phyloP scores from a whole-genome alignment of 2,329 filamentous ascomycete genomes.

The Akanthomyces dipterigenus region DNA sequence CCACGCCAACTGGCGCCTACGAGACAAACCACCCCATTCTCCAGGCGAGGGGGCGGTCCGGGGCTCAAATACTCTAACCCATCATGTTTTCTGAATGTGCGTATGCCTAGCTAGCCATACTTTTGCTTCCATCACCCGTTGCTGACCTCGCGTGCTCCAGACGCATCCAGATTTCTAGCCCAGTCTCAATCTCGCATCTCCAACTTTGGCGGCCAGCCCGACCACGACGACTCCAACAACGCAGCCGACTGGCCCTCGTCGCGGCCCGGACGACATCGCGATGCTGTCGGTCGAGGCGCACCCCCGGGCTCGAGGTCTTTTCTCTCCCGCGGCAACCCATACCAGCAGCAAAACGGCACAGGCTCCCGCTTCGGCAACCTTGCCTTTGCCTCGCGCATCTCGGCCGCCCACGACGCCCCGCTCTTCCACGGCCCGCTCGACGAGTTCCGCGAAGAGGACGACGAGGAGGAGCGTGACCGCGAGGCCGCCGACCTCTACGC shows the following conservation, averaged over 20 bases:
- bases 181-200: constrained; percentile 92
- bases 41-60: constrained; percentile 5
- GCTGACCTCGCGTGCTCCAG: constrained; percentile 39
- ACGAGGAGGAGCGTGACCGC: constrained; percentile 81
- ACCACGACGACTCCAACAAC: constrained; percentile 28
- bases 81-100: constrained; percentile 71
- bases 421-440: constrained; percentile 91
- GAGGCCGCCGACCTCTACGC: constrained; percentile 94
- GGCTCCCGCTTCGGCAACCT: constrained; percentile 65
- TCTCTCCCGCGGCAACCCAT: constrained; percentile 61
- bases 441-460: constrained; percentile 87
- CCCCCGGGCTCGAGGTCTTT: constrained; percentile 33
- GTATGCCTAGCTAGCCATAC: constrained; percentile 27
- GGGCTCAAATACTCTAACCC: neutral
- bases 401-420: constrained; percentile 69
- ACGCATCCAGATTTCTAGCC: constrained; percentile 92
- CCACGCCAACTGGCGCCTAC: neutral
- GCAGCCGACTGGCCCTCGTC: constrained; percentile 27
- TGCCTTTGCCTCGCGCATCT: constrained; percentile 71
- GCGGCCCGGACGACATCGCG: constrained; percentile 26
- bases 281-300: constrained; percentile 22
- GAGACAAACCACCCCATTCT: neutral
- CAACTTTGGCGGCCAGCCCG: constrained; percentile 55
- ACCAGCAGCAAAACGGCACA: constrained; percentile 68
- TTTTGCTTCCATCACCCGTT: constrained; percentile 11